phyloP scores from a whole-genome alignment of 257 asterid species.

The Voacanga thouarsii region DNA sequence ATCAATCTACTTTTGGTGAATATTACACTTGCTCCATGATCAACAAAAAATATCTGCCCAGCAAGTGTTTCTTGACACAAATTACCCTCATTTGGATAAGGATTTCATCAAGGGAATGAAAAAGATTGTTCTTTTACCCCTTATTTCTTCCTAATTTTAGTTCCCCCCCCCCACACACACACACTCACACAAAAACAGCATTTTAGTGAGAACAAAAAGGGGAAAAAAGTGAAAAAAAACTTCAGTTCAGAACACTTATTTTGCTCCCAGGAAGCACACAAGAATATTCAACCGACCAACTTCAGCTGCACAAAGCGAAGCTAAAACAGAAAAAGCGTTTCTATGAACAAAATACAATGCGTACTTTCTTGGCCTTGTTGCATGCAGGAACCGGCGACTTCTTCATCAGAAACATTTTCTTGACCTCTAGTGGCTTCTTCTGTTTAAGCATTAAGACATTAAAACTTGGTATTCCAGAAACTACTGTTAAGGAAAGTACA shows the following conservation, averaged over 20 bases:
- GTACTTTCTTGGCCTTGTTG: slow-evolving; percentile 7
- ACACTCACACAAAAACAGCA: too few species aligned
- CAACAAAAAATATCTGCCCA: neutral
- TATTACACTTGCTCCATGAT: neutral
- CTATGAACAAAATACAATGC: too few species aligned
- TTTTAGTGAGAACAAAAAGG: too few species aligned
- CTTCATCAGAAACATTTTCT: too few species aligned
- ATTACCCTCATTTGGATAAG: neutral
- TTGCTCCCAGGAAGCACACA: too few species aligned
- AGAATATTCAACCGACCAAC: neutral
- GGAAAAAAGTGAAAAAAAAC: too few species aligned
- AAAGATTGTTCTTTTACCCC: too few species aligned
- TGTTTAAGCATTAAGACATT: slow-evolving; percentile 11
- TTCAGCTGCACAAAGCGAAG: neutral
- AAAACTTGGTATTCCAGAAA: neutral
- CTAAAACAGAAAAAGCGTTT: too few species aligned
- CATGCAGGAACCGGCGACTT: neutral
- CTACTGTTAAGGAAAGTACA: too few species aligned
- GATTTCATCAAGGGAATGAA: neutral
- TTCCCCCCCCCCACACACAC: too few species aligned
- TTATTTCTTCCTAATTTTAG: too few species aligned
- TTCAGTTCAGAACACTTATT: too few species aligned
- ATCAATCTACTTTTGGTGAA: neutral
- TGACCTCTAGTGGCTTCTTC: slow-evolving; percentile 10
- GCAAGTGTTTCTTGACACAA: neutral